Conservation (phyloP, 2,329 filamentous ascomycete species). For the Ophiosphaerella korrae region DNA sequence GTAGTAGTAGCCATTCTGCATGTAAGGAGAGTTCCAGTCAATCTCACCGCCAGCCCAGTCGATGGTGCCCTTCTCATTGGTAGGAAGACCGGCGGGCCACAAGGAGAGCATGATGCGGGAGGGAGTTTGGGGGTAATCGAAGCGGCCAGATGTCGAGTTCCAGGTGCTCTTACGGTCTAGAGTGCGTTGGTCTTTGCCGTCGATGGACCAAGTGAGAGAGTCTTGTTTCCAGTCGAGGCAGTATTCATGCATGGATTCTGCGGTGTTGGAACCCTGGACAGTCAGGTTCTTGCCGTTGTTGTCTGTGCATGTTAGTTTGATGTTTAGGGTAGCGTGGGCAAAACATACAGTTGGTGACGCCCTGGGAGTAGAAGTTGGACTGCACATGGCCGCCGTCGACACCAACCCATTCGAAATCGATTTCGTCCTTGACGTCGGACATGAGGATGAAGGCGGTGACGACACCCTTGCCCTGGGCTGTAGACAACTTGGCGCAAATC, state of each 20-base stretch:
- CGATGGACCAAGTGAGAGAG: conserved; percentile 81
- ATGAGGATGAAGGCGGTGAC: conserved; percentile 97
- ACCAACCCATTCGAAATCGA: conserved; percentile 95
- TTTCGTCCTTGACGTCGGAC: conserved; percentile 96
- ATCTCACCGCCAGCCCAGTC: conserved; percentile 91
- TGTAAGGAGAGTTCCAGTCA: conserved; percentile 81
- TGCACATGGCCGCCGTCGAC: conserved; percentile 77
- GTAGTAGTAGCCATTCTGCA: conserved; percentile 90
- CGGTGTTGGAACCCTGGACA: conserved; percentile 65
- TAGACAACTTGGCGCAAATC: conserved; percentile 83
- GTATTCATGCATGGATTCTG: conserved; percentile 80
- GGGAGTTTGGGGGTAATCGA: conserved; percentile 88
- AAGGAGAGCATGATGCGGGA: conserved; percentile 90
- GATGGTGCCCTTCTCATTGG: conserved; percentile 83
- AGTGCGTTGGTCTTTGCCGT: conserved; percentile 77
- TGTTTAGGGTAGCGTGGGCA: no score
- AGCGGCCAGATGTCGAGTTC: conserved; percentile 82
- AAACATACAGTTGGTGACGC: conserved; percentile 82
- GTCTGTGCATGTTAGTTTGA: conserved; percentile 58
- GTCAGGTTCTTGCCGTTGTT: conserved; percentile 75
- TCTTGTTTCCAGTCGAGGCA: conserved; percentile 93
- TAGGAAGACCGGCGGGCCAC: conserved; percentile 85
- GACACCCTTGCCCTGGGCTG: conserved; percentile 82
- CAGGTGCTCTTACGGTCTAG: conserved; percentile 80
- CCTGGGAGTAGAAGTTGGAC: conserved; percentile 97